These are phyloP conservation scores for Zalerion maritima DNA, from an alignment of 495 filamentous ascomycete genomes.

Conservation along the genomic window DNA sequence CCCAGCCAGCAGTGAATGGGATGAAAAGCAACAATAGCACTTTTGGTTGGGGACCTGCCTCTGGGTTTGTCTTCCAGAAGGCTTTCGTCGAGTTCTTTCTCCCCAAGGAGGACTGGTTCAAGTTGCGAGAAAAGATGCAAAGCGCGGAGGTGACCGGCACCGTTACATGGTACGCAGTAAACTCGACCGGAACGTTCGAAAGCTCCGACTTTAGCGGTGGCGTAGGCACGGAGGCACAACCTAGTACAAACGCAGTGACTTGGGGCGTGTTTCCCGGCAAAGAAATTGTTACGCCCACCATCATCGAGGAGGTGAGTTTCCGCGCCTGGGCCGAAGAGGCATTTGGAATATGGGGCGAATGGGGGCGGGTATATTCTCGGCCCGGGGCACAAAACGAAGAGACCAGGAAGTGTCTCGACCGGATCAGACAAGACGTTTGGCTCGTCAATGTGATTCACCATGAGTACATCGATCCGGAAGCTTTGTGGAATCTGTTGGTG, in stretches of 20 bases:
- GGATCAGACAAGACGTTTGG: slow-evolving; percentile 56
- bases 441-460: slow-evolving; percentile 87
- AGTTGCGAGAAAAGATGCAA: slow-evolving; percentile 45
- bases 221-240: slow-evolving; percentile 9
- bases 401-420: slow-evolving; percentile 52
- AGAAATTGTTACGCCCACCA: slow-evolving; percentile 94
- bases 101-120: slow-evolving; percentile 51
- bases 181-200: slow-evolving; percentile 53
- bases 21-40: slow-evolving; percentile 56
- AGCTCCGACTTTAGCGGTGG: slow-evolving; percentile 37
- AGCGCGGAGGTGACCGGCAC: slow-evolving; percentile 38
- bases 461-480: slow-evolving; percentile 52
- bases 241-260: slow-evolving; percentile 76
- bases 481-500: slow-evolving; percentile 46
- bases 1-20: slow-evolving; percentile 90
- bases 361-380: slow-evolving; percentile 75
- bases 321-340: slow-evolving; percentile 91
- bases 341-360: slow-evolving; percentile 88
- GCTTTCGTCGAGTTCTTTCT: slow-evolving; percentile 95
- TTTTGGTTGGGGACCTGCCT: slow-evolving; percentile 87
- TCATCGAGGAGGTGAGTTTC: slow-evolving; percentile 94
- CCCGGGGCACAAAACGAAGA: slow-evolving; percentile 10
- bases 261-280: slow-evolving; percentile 95
- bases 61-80: slow-evolving; percentile 96
- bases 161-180: slow-evolving; percentile 76